Evolutionary conservation across 2,329 filamentous ascomycete species (phyloP).

Genomic region (Ceratocystiopsis sp.): DNA sequence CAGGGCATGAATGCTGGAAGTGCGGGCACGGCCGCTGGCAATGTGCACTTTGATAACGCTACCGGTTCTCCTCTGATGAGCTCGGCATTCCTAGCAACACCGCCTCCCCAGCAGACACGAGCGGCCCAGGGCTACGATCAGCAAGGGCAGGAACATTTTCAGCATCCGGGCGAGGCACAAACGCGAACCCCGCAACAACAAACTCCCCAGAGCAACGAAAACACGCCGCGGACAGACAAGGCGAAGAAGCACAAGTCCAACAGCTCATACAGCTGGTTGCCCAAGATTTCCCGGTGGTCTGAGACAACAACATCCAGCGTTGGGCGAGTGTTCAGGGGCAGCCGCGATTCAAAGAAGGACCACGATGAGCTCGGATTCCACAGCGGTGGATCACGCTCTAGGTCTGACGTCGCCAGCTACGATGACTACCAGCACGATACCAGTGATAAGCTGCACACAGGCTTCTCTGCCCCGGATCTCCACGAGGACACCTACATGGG

Average conservation of each 20-base stretch:
- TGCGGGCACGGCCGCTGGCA: slow-evolving; percentile 14
- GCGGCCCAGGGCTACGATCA: neutral
- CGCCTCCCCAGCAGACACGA: slow-evolving; percentile 13
- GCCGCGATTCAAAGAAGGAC: slow-evolving; percentile 44
- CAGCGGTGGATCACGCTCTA: slow-evolving; percentile 49
- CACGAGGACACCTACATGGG: slow-evolving; percentile 12
- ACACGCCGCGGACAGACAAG: slow-evolving; percentile 61
- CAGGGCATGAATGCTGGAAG: slow-evolving; percentile 24
- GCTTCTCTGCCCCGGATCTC: slow-evolving; percentile 37
- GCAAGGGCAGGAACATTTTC: neutral
- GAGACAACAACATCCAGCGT: slow-evolving; percentile 87
- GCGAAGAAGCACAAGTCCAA: slow-evolving; percentile 79
- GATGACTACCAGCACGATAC: slow-evolving; percentile 43
- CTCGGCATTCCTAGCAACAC: slow-evolving; percentile 22
- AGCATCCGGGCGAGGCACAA: neutral
- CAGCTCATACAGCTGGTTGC: slow-evolving; percentile 61
- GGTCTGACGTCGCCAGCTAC: slow-evolving; percentile 54
- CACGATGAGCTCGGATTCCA: slow-evolving; percentile 26
- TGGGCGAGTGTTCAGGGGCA: slow-evolving; percentile 58
- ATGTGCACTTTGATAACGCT: neutral
- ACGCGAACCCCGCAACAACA: neutral
- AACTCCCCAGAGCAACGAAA: slow-evolving; percentile 47
- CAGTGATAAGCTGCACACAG: slow-evolving; percentile 42
- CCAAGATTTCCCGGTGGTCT: slow-evolving; percentile 93
- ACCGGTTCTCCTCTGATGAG: slow-evolving; percentile 6